Percentiles rank a stretch among this genome's conserved stretches.
These are phyloP conservation scores for Penicillium sp. DNA, from an alignment of 2,329 filamentous ascomycete genomes.

Conservation along the genomic window DNA sequence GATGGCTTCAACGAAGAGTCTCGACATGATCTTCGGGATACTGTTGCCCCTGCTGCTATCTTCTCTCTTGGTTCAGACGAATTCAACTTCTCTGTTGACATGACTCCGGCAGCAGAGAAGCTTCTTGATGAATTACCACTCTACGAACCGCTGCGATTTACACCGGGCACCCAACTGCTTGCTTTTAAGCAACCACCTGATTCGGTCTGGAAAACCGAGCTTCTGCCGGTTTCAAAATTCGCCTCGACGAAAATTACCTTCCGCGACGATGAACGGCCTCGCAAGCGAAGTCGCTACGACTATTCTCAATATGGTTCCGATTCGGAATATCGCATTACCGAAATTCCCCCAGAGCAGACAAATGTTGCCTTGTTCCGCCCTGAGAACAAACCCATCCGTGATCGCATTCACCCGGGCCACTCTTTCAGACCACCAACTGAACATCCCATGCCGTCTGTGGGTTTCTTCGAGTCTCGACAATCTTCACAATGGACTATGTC, in stretches of 20 bases:
- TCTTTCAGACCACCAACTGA: constrained; percentile 92
- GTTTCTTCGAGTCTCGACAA: constrained; percentile 83
- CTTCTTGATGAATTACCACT: constrained; percentile 79
- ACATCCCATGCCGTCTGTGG: constrained; percentile 82
- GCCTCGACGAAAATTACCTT: constrained; percentile 78
- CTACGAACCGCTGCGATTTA: constrained; percentile 63
- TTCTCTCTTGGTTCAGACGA: constrained; percentile 82
- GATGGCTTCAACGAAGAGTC: constrained; percentile 49
- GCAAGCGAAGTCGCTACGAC: constrained; percentile 79
- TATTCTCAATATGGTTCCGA: constrained; percentile 73
- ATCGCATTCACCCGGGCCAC: constrained; percentile 85
- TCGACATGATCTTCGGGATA: constrained; percentile 43
- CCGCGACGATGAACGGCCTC: constrained; percentile 62
- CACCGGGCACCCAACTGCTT: constrained; percentile 59
- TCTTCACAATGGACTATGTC: constrained; percentile 88
- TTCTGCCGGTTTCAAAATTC: constrained; percentile 82
- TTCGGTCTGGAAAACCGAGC: constrained; percentile 71
- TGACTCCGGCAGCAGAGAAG: constrained; percentile 72
- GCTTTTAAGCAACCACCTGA: constrained; percentile 65
- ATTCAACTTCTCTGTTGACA: constrained; percentile 74
- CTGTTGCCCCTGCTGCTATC: constrained; percentile 69
- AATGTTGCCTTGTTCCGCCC: constrained; percentile 86
- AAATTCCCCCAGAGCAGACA: constrained; percentile 67
- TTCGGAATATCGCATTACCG: constrained; percentile 51
- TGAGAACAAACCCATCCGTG: constrained; percentile 84